Base-by-base conservation (phyloP, 1,139 yeast species). In the Pichia sp. region DNA sequence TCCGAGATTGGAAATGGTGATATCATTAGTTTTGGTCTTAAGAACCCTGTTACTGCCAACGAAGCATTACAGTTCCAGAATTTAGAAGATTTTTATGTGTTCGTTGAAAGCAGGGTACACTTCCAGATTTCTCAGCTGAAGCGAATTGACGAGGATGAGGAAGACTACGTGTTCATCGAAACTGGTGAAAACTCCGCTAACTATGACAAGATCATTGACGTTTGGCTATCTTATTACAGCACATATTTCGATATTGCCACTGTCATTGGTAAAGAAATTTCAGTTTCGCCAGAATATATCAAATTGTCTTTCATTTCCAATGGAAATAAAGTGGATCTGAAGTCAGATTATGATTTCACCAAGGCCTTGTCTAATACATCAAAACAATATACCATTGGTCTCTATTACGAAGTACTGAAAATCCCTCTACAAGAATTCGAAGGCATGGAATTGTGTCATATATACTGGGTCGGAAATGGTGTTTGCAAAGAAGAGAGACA, bases 1-100 rank as follows among this genome's bases (percentile, higher is more conserved):
- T 76, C 81, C 42, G 97, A 91, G 65, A 71, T 92, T 42, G 77
- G 78, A 17, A 84, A 79, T 61, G 97, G 97, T 61, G 97, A 91
- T 67, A 87, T 92, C 27, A 70, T 92, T 16, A 76, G 87, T 33
- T 33, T 51, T 48, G 52, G 45, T 20, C 78, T 87, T 52, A 85
- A 85, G 56, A 67, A 68, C 45, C 65, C 68, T 5, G 55, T 60
- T 7, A 14, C 16, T 1, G 48, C 46, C 5, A 29, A 41, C 9
- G 53, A 50, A 1, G 9, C 24, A 2, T 20, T 49, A 12, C 53
- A 62, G 54, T 50, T 58, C 58, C 50, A 61, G 61, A 59, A 63
- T 51, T 76, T 82, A 7, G 72, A 71, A 33, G 79, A 80, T 1
- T 85, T 78, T 65, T 91, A 87, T 65, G 78, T 75, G 40, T 90